phyloP scores from a whole-genome alignment of 2,329 filamentous ascomycete species.

The Nannizziopsis arthrosporioides region DNA sequence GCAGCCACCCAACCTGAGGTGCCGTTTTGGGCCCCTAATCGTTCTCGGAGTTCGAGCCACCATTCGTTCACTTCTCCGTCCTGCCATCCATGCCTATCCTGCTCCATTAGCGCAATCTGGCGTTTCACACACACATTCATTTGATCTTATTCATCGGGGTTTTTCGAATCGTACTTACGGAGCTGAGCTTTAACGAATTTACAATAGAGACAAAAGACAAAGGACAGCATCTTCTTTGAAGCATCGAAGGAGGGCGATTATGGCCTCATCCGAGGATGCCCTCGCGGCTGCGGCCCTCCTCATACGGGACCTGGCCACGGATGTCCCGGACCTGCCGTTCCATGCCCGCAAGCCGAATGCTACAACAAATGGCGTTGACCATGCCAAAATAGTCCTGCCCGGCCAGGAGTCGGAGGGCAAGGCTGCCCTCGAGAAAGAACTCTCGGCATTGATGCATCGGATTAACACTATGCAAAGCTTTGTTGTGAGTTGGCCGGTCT shows the following conservation, averaged over 20 bases:
- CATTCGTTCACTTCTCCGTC: too few relatives aligned
- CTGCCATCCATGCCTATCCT: too few relatives aligned
- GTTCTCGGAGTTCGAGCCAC: too few relatives aligned
- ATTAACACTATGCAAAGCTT: constrained; percentile 74
- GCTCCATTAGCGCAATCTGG: too few relatives aligned
- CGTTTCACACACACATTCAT: too few relatives aligned
- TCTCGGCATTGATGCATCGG: constrained; percentile 63
- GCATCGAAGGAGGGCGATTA: constrained; percentile 25
- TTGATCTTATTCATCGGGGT: too few relatives aligned
- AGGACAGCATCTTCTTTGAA: background rate
- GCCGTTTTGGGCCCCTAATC: too few relatives aligned
- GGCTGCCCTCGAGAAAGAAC: constrained; percentile 65
- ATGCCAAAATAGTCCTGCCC: constrained; percentile 55
- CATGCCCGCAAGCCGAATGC: constrained; percentile 20
- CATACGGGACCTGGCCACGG: constrained; percentile 36
- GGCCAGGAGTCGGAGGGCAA: constrained; percentile 67
- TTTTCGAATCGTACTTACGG: too few relatives aligned
- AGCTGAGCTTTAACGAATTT: too few relatives aligned
- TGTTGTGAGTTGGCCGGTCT: constrained; percentile 39
- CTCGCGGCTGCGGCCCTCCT: constrained; percentile 37
- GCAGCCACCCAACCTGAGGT: too few relatives aligned
- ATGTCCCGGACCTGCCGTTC: constrained; percentile 23
- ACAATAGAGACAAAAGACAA: background rate
- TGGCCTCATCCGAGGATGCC: constrained; percentile 39
- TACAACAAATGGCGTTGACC: constrained; percentile 39